Percentiles rank a stretch among this genome's conserved stretches.
Evolutionary conservation across 805 yeast genomes (phyloP).

Genomic region (Nakazawaea laoshanensis): DNA sequence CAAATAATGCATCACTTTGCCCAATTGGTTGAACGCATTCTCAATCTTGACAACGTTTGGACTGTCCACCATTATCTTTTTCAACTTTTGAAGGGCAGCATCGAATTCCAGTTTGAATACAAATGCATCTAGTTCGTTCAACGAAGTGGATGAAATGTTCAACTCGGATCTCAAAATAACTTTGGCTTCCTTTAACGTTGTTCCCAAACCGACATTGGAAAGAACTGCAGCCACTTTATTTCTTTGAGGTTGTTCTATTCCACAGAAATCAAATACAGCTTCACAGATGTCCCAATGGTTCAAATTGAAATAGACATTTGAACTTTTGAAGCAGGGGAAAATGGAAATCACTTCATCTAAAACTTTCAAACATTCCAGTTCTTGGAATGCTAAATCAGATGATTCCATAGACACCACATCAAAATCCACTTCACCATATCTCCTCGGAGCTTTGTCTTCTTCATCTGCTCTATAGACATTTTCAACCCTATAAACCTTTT

Average conservation of each 20-base stretch:
- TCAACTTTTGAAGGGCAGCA: slow-evolving; percentile 52
- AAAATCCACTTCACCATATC: slow-evolving; percentile 77
- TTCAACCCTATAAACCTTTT: slow-evolving; percentile 67
- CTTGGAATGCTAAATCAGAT: slow-evolving; percentile 46
- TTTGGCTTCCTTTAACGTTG: slow-evolving; percentile 50
- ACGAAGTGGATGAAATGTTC: slow-evolving; percentile 70
- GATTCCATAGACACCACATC: slow-evolving; percentile 53
- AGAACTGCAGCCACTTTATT: slow-evolving; percentile 59
- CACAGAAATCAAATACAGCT: slow-evolving; percentile 72
- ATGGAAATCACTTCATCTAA: slow-evolving; percentile 61
- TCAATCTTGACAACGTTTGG: slow-evolving; percentile 56
- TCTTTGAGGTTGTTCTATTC: slow-evolving; percentile 67
- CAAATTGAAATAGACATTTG: slow-evolving; percentile 51
- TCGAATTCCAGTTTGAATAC: slow-evolving; percentile 69
- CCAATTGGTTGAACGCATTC: slow-evolving; percentile 52
- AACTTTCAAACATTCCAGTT: slow-evolving; percentile 84
- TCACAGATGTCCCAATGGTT: slow-evolving; percentile 80
- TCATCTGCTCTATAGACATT: slow-evolving; percentile 70
- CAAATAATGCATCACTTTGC: slow-evolving; percentile 45
- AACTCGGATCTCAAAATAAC: slow-evolving; percentile 46
- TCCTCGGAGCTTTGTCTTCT: slow-evolving; percentile 64
- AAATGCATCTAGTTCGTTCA: slow-evolving; percentile 74
- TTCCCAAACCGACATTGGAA: slow-evolving; percentile 71
- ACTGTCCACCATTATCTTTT: slow-evolving; percentile 66
- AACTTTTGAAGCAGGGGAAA: slow-evolving; percentile 58